Percentiles rank a stretch among this genome's conserved stretches.
Conservation (phyloP, 495 filamentous ascomycete species). For the Paragyromitra xinjiangensis region DNA sequence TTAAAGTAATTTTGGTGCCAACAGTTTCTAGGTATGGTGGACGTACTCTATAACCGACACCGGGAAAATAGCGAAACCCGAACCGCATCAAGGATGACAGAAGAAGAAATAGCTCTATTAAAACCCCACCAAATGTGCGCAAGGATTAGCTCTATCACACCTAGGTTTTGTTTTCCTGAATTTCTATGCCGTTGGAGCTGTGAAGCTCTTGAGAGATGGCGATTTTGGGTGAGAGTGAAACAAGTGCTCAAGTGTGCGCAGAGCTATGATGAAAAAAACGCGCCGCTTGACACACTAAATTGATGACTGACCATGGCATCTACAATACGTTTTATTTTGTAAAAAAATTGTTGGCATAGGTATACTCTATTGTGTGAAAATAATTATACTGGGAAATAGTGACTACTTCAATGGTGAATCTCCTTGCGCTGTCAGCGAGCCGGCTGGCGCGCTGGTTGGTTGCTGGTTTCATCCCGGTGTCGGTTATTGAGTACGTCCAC, state of each 20-base stretch:
- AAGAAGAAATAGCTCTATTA: background rate
- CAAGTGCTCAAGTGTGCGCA: background rate
- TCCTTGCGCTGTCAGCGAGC: no score
- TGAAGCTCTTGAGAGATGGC: background rate
- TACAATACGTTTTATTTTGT: background rate
- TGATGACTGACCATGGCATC: background rate
- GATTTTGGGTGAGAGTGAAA: background rate
- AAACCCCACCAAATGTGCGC: background rate
- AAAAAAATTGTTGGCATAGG: no score
- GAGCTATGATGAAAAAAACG: background rate
- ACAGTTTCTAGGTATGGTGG: background rate
- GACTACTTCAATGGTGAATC: no score
- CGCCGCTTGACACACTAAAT: background rate
- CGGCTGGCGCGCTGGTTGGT: no score
- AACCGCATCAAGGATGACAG: background rate
- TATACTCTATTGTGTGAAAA: no score
- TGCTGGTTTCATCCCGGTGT: no score
- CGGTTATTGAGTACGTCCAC: no score
- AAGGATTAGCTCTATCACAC: background rate
- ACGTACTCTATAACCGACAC: background rate
- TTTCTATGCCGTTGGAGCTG: background rate
- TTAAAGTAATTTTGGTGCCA: no score
- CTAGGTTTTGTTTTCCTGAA: background rate
- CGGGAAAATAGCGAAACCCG: background rate
- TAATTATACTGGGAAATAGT: no score